A percentile compares a stretch with the other conserved stretches of the same genome.
These are phyloP conservation scores for Lenzites betulinus DNA, from an alignment of 768 basidiomycete species.

Conservation along the genomic window DNA sequence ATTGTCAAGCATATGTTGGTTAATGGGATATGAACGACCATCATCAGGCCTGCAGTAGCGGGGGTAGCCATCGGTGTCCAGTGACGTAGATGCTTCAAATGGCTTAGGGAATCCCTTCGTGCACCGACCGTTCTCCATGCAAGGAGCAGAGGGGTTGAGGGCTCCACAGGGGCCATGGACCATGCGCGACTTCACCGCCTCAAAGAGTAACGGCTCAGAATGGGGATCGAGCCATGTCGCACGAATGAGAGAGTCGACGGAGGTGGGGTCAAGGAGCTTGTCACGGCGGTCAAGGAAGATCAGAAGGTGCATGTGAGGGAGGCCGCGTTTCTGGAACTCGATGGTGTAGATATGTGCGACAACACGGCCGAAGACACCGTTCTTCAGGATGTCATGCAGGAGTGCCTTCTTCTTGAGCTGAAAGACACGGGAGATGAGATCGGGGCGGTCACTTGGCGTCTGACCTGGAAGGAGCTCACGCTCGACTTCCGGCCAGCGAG, in stretches of 20 bases:
- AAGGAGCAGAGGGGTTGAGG: conserved; percentile 23
- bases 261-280: no score
- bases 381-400: conserved; percentile 34
- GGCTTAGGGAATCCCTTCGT: conserved; percentile 46
- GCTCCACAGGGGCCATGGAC: conserved; percentile 51
- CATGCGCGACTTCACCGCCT: conserved; percentile 43
- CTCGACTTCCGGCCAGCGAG: conserved; percentile 48
- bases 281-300: no score
- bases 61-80: no score
- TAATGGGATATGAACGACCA: no score
- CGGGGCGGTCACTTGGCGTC: conserved; percentile 44
- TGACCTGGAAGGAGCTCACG: conserved; percentile 42
- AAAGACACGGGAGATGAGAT: conserved; percentile 49
- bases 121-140: conserved; percentile 47
- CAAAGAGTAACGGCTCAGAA: conserved; percentile 41
- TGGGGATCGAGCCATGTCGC: conserved; percentile 46
- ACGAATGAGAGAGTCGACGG: conserved; percentile 30
- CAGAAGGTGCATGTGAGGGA: no score
- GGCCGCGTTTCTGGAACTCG: no score
- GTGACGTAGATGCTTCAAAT: conserved; percentile 26
- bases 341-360: conserved; percentile 44
- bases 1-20: no score
- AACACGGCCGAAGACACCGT: conserved; percentile 43
- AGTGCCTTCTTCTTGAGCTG: conserved; percentile 40
- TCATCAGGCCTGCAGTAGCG: no score